Base-by-base conservation (phyloP, 768 basidiomycete genomes). In the Termitomyces sp. region DNA sequence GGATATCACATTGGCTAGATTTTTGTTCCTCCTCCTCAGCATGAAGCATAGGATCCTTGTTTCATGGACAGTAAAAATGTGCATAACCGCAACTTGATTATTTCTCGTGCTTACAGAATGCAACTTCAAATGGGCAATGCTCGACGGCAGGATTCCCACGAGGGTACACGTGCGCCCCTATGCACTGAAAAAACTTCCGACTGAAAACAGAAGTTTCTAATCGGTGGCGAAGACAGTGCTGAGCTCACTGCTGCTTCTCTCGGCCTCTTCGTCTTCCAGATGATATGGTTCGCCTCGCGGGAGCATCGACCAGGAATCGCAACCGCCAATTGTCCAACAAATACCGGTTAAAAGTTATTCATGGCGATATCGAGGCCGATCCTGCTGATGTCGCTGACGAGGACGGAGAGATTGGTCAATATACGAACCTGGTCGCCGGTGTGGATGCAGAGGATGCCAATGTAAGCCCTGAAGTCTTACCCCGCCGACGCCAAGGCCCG, bases 381-480 rank as follows among this genome's bases (percentile, higher is more conserved):
- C 81, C 87, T 46, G 78, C 89, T 65, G 82, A 91, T 62, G 84
- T 91, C 65, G 90, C 91, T 55, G 92, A 94, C 69, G 92, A 94
- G 68, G 89, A 91, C 67, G 88, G 90, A 78, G 89, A 88, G 80
- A 88, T 86, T 66, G 82, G 86, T 72, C 84, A 87, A 64, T 84
- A 93, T 67, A 87, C 80, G 57, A 88, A 81, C 66, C 76, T 80
- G 54, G 92, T 91, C 24, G 89, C 91, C 50, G 92, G 93, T 67
- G 92, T 95, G 70, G 92, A 95, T 72, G 89, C 90, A 72, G 92
- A 94, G 79, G 92, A 95, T 71, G 92, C 92, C 73, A 92, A 94
- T 76, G 92, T 95, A 80, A 87, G 92, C 83, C 68, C 66, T 68
- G 67, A 70, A 68, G 70, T 71, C 70, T 65, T 61, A n/a, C 64